Percentiles rank a stretch among this genome's conserved stretches.
phyloP scores from a whole-genome alignment of 2,329 filamentous ascomycete genomes.

The Apiospora kogelbergensis region DNA sequence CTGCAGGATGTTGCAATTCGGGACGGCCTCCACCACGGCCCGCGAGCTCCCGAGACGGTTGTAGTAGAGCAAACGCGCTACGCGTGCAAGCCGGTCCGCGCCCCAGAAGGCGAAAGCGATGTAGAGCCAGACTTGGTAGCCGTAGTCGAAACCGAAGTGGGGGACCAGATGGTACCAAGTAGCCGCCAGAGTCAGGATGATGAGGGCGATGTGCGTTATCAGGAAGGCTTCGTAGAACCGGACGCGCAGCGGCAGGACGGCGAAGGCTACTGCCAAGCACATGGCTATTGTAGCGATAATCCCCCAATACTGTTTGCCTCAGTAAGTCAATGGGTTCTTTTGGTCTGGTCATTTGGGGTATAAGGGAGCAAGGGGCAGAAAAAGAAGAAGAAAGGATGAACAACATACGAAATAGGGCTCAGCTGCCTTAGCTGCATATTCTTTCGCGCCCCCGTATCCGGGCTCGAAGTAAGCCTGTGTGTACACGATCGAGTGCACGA shows the following conservation, averaged over 20 bases:
- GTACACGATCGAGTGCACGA: slow-evolving; percentile 26
- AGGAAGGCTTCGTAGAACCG: slow-evolving; percentile 31
- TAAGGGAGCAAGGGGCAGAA: too few relatives aligned
- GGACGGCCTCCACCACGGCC: slow-evolving; percentile 17
- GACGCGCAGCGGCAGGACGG: slow-evolving; percentile 27
- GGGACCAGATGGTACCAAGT: slow-evolving; percentile 26
- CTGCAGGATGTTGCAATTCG: slow-evolving; percentile 18
- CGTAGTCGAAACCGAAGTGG: slow-evolving; percentile 23
- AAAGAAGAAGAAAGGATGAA: not conserved
- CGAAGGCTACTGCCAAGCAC: slow-evolving; percentile 24
- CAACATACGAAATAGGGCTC: slow-evolving; percentile 18
- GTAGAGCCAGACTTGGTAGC: slow-evolving; percentile 28
- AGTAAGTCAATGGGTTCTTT: not conserved
- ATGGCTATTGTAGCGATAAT: slow-evolving; percentile 27
- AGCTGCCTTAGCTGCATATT: slow-evolving; percentile 16
- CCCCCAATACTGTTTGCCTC: slow-evolving; percentile 22
- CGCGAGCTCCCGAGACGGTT: slow-evolving; percentile 18
- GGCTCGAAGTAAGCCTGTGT: slow-evolving; percentile 20
- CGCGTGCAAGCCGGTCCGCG: slow-evolving; percentile 22
- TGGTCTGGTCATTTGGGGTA: not conserved
- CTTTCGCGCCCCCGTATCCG: slow-evolving; percentile 17
- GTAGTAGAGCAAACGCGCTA: slow-evolving; percentile 20
- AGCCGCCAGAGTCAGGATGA: slow-evolving; percentile 25
- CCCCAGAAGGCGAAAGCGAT: slow-evolving; percentile 26
- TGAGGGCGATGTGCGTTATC: slow-evolving; percentile 27